Evolutionary conservation across 306 rosid species (phyloP), one percentile per base, ranked within the genome.

Genomic region (Trichosanthes truncata): DNA sequence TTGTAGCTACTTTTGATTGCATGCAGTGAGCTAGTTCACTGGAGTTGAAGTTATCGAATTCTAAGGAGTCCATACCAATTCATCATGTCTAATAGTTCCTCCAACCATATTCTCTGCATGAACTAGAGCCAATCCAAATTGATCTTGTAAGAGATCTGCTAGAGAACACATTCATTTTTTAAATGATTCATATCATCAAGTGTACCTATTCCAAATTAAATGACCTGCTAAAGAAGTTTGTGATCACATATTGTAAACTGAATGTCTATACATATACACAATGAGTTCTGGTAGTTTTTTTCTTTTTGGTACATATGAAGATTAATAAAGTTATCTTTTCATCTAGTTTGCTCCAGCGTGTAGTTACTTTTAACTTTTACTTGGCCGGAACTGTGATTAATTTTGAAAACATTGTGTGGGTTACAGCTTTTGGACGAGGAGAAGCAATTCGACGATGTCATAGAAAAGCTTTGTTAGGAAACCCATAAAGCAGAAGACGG

Each of bases 361-460:
- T 26, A n/a, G n/a, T n/a, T 26, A 60, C 36, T 60, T 59, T 59
- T 25, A 67, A 18, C 49, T 4, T n/a, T 13, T 33, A 18, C 74
- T 67, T 33, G 60, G n/a, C n/a, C n/a, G 20, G 36, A 75, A 75
- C n/a, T 25, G 33, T 29, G 17, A 49, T 15, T 14, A 21, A 29
- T 74, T 7, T 49, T 60, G 66, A 60, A 55, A 46, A 62, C 17
- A 71, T 48, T 78, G 25, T 46, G 33, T 77, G 45, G 56, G 57
- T 52, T 87, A 89, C 97, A 95, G 98, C 67, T 93, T 75, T 82
- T 95, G 89, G 84, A 78, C 15, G 87, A 91, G 85, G 93, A 91
- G 88, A 83, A 83, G 86, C 96, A 90, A 81, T 55, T 95, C 62
- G 80, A 79, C 90, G 57, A 82, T 62, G 38, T 85, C 25, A 81